These are phyloP conservation scores for Nakazawaea peltata DNA, from an alignment of 805 yeast genomes.

Conservation along the genomic window DNA sequence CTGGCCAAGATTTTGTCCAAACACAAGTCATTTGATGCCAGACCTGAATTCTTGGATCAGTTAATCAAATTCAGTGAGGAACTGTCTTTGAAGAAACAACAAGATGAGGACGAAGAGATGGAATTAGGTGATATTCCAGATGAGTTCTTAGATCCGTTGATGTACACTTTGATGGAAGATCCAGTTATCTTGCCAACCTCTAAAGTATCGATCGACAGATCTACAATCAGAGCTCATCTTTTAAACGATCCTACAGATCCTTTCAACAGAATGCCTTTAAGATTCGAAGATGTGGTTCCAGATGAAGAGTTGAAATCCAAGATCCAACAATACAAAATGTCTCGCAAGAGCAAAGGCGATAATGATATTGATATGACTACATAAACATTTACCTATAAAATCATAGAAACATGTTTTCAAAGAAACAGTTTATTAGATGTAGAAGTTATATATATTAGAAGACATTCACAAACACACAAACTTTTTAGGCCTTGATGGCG, in stretches of 20 bases:
- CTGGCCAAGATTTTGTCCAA: constrained; percentile 60
- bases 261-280: constrained; percentile 87
- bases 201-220: constrained; percentile 74
- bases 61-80: constrained; percentile 49
- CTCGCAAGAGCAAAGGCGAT: constrained; percentile 27
- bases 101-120: constrained; percentile 74
- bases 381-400: background rate
- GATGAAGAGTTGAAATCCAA: constrained; percentile 58
- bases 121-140: constrained; percentile 95
- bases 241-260: constrained; percentile 96
- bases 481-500: constrained; percentile 94
- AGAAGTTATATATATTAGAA: no score
- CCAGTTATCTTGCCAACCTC: constrained; percentile 94
- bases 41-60: constrained; percentile 38
- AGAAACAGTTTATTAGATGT: no score
- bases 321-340: constrained; percentile 49
- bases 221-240: constrained; percentile 89
- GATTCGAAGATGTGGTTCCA: constrained; percentile 79
- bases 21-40: constrained; percentile 44
- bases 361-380: constrained; percentile 1
- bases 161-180: constrained; percentile 92
- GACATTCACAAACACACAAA: constrained; percentile 4
- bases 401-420: background rate
- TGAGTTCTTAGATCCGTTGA: constrained; percentile 92
- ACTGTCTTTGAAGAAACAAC: constrained; percentile 53